Percentiles rank a stretch among this genome's conserved stretches.
phyloP scores from a whole-genome alignment of 1,284 basidiomycete species.

The Sporisorium exsertum region DNA sequence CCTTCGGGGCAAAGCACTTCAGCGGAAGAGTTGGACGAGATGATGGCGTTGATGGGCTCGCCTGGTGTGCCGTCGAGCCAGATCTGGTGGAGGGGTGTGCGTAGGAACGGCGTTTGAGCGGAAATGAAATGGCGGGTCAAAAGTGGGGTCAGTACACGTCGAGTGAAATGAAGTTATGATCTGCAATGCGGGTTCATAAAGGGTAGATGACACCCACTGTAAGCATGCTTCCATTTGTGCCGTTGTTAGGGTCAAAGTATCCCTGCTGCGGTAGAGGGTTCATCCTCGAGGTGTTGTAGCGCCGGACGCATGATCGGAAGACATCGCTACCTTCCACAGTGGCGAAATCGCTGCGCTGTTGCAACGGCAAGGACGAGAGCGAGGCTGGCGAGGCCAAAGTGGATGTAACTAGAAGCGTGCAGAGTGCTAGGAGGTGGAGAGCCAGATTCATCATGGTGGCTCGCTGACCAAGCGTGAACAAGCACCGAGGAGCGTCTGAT shows the following conservation, averaged over 20 bases:
- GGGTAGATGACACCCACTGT: conserved; percentile 31
- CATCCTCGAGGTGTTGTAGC: conserved; percentile 47
- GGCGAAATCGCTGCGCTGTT: conserved; percentile 3
- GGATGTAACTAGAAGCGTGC: conserved; percentile 7
- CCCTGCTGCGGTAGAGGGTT: conserved; percentile 38
- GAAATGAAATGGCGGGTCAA: neutral
- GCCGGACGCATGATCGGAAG: conserved; percentile 32
- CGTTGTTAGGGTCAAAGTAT: conserved; percentile 46
- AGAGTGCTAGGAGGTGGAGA: conserved; percentile 12
- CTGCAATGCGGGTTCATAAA: conserved; percentile 1
- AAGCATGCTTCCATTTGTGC: conserved; percentile 48
- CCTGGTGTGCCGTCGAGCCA: conserved; percentile 55
- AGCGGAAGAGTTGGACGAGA: conserved; percentile 57
- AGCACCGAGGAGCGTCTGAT: neutral
- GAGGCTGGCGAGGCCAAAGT: conserved; percentile 14
- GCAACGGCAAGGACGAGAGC: conserved; percentile 18
- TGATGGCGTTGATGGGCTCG: conserved; percentile 67
- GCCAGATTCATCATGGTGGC: conserved; percentile 9
- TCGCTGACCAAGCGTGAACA: neutral
- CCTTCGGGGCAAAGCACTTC: conserved; percentile 61
- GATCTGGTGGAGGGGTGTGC: conserved; percentile 11
- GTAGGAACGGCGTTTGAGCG: neutral
- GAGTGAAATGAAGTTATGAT: neutral
- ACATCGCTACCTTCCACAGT: conserved; percentile 32
- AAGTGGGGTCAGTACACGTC: conserved; percentile 9